These are phyloP conservation scores for Melampsora larici-populina DNA, from an alignment of 1,284 basidiomycete genomes.

Conservation along the genomic window DNA sequence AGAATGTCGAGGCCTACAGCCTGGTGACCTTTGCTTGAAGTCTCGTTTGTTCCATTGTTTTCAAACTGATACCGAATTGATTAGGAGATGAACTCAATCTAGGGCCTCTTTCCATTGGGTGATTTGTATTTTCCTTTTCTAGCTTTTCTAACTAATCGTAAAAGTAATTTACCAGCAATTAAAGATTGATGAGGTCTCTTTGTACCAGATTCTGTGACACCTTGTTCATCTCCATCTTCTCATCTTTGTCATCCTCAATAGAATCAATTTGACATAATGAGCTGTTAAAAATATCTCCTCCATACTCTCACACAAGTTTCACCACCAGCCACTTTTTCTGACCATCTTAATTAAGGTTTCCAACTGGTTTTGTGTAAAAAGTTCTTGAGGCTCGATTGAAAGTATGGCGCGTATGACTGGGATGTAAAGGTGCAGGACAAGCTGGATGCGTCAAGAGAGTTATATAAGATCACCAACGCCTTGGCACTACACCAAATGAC, in stretches of 20 bases:
- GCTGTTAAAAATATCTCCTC: slow-evolving; percentile 71
- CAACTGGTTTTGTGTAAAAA: slow-evolving; percentile 91
- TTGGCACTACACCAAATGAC: too few species aligned
- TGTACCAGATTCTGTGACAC: neutral
- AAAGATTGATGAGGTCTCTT: slow-evolving; percentile 69
- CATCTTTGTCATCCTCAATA: slow-evolving; percentile 45
- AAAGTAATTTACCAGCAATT: slow-evolving; percentile 85
- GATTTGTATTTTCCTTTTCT: slow-evolving; percentile 76
- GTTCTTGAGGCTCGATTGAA: slow-evolving; percentile 93
- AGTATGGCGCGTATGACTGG: slow-evolving; percentile 85
- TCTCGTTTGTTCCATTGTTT: slow-evolving; percentile 52
- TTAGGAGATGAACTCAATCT: slow-evolving; percentile 91
- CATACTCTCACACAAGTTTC: slow-evolving; percentile 80
- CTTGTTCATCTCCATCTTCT: slow-evolving; percentile 43
- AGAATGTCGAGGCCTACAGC: too few species aligned
- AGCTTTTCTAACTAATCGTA: slow-evolving; percentile 78
- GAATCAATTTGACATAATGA: slow-evolving; percentile 49
- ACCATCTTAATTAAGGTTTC: slow-evolving; percentile 89
- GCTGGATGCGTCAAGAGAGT: slow-evolving; percentile 83
- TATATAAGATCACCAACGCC: slow-evolving; percentile 89
- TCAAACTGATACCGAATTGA: slow-evolving; percentile 83
- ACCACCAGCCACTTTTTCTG: slow-evolving; percentile 73
- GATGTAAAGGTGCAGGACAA: slow-evolving; percentile 77
- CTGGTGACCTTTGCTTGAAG: slow-evolving; percentile 12
- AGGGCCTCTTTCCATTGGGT: slow-evolving; percentile 90